Evolutionary conservation across 805 yeast species (phyloP), one percentile per base, ranked within the genome.

Genomic region (Kazachstania taianensis): DNA sequence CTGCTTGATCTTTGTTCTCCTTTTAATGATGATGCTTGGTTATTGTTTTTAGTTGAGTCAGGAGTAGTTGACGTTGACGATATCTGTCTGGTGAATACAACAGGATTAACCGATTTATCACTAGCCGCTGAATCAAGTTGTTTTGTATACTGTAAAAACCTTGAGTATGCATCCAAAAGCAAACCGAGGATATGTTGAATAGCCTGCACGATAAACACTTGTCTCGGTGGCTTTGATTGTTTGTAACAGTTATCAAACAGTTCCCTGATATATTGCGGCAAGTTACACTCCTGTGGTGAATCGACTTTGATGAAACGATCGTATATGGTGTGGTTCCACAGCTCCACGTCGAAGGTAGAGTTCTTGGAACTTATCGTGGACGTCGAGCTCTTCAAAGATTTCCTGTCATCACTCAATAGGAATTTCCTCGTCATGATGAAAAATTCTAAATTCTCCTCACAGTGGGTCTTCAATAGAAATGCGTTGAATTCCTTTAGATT

Each of bases 361-460:
- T n/a, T n/a, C n/a, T n/a, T n/a, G n/a, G n/a, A n/a, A n/a, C n/a
- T n/a, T 6, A 28, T 26, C 20, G 28, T 16, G 9, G 14, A 26
- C 9, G 23, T 17, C 22, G 22, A 20, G 33, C 22, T 8, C 22
- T 25, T 9, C 7, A 27, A 12, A 5, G 30, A 25, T 20, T 24
- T 19, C n/a, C 12, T 36, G 20, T 36, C 36, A n/a, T 38, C 36
- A 10, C 30, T 20, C 7, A 39, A 16, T 22, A 41, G 20, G 28
- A 39, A 41, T 26, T 37, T 33, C 30, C 36, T 36, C 20, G 43
- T 35, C 40, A 30, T 39, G n/a, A 35, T 37, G 30, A 53, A 45
- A 28, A 57, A 56, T 30, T 44, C 46, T 19, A 53, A 43, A 37
- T 56, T 57, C 44, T 57, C 62, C 12, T 50, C 55, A 38, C 60